These are phyloP conservation scores for Parasarocladium wereldwijsianum DNA, from an alignment of 2,329 filamentous ascomycete genomes.

Conservation along the genomic window DNA sequence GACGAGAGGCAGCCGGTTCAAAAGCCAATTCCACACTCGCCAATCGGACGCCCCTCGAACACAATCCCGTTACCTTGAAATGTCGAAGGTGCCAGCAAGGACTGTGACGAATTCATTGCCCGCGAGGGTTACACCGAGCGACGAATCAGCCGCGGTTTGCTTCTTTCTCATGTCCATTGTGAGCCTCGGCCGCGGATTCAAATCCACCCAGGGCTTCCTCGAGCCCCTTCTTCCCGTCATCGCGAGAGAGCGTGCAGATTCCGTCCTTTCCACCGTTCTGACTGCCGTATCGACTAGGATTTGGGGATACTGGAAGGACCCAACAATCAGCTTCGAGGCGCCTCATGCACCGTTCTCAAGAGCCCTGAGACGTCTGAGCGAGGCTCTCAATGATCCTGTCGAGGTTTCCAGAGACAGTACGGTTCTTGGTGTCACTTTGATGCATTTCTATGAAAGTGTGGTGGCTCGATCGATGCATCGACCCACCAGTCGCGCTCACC, in stretches of 20 bases:
- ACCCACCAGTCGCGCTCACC: slow-evolving; percentile 6
- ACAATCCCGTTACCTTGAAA: slow-evolving; percentile 6
- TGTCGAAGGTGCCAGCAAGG: slow-evolving; percentile 5
- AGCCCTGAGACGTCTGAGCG: slow-evolving; percentile 6
- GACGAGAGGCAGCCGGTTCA: slow-evolving; percentile 7
- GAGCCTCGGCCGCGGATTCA: slow-evolving; percentile 7
- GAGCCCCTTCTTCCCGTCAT: slow-evolving; percentile 7
- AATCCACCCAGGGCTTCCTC: slow-evolving; percentile 8
- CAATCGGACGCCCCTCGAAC: slow-evolving; percentile 5
- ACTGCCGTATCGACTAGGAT: slow-evolving; percentile 7
- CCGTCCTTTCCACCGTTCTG: slow-evolving; percentile 7
- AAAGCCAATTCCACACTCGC: slow-evolving; percentile 6
- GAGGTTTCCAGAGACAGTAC: slow-evolving; percentile 7
- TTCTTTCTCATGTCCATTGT: slow-evolving; percentile 8
- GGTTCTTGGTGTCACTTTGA: slow-evolving; percentile 7
- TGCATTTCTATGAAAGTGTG: slow-evolving; percentile 9
- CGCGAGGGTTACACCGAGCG: slow-evolving; percentile 7
- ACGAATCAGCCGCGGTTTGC: slow-evolving; percentile 7
- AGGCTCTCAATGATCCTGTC: slow-evolving; percentile 7
- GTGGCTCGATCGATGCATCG: slow-evolving; percentile 7
- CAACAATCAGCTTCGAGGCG: slow-evolving; percentile 6
- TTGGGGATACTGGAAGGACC: slow-evolving; percentile 5
- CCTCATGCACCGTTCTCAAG: slow-evolving; percentile 6
- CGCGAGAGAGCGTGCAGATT: slow-evolving; percentile 7
- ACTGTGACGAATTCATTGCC: slow-evolving; percentile 6